Base-by-base conservation (phyloP, 305 asterid genomes). In the Fraxinus floribunda region DNA sequence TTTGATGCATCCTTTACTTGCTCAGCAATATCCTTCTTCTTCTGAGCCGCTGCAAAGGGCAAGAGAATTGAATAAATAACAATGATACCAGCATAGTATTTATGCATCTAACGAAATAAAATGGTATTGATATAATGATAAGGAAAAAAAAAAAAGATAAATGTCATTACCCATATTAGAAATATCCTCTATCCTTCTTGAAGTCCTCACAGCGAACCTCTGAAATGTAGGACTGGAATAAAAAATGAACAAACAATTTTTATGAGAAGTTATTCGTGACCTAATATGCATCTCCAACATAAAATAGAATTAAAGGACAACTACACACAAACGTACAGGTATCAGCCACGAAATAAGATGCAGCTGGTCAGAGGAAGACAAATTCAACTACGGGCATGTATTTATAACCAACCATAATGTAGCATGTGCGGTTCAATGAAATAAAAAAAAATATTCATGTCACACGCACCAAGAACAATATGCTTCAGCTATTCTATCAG, bases 141-240 rank as follows among this genome's bases (percentile, higher is more conserved):
- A 49, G 7, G 10, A 24, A 0, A 24, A 24, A 24, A 32, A 22
- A 44, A 0, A 36, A 22, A 44, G 44, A 34, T 15, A 30, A 35
- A 24, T 13, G 44, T 3, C 15, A 81, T 35, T 83, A 78, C 91
- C 91, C 77, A 85, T 64, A n/a, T 38, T 75, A 79, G 88, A 78
- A 6, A 88, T 0, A 7, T 86, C 87, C 41, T 85, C 85, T 4
- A 86, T 35, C 79, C 70, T 81, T 86, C 71, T 88, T 3, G 87
- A 83, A 6, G 91, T 85, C 86, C 87, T 85, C 39, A 88, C 89
- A 0, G 90, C 90, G 79, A 88, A 88, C 46, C 89, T 86, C 80
- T 86, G 91, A 72, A 86, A 88, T 24, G 75, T 39, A 38, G 83
- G 87, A 82, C 88, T 86, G 75, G 3, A 66, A 26, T 66, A 24